These are phyloP conservation scores for Aspergillus asperescens DNA, from an alignment of 495 filamentous ascomycete genomes.

Conservation along the genomic window DNA sequence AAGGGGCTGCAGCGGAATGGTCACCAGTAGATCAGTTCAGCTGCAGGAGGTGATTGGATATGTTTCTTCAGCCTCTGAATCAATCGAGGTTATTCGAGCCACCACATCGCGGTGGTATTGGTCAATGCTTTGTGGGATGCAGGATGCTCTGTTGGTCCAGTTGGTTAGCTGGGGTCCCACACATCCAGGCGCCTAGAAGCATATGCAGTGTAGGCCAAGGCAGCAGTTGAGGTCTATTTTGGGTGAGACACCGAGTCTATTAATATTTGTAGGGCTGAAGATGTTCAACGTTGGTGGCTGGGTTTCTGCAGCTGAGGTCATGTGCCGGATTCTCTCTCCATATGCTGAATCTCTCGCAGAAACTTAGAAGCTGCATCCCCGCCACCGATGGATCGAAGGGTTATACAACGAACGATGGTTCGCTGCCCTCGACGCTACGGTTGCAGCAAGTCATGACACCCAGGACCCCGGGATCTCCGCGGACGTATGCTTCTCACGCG, in stretches of 20 bases:
- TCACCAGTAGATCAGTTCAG: background rate
- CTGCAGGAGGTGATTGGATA: constrained; percentile 2
- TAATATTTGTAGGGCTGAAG: background rate
- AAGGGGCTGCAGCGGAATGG: background rate
- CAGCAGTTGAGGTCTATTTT: background rate
- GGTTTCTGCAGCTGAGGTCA: background rate
- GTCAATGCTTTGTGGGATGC: background rate
- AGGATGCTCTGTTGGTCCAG: background rate
- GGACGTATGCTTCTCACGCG: too few relatives aligned
- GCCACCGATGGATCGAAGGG: too few relatives aligned
- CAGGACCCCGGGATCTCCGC: too few relatives aligned
- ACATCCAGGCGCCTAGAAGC: background rate
- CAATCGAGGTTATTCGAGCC: background rate
- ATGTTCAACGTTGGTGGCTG: too few relatives aligned
- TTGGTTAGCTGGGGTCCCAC: background rate
- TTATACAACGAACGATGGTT: too few relatives aligned
- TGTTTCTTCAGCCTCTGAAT: background rate
- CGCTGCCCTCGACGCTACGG: too few relatives aligned
- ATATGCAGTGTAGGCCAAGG: background rate
- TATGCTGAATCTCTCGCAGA: background rate
- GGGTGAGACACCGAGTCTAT: background rate
- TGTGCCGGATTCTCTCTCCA: background rate
- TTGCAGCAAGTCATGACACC: too few relatives aligned
- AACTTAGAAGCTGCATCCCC: too few relatives aligned
- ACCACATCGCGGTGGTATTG: background rate